Evolutionary conservation across 768 basidiomycete species (phyloP), one percentile per base, ranked within the genome.

Genomic region (Coprinopsis marcescibilis): DNA sequence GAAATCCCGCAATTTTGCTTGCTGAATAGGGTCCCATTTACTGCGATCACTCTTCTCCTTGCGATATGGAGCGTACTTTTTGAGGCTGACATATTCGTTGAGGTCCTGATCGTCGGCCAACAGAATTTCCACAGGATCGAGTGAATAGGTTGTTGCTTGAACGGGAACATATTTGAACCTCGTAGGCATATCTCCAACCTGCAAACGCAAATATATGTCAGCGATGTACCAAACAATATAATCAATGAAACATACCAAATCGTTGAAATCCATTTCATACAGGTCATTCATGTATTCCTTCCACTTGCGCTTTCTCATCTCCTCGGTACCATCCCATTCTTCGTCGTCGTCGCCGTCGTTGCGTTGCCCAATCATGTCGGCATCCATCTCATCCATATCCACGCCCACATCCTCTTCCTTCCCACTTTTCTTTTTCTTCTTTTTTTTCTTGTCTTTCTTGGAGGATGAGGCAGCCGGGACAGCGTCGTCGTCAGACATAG

Each of bases 271-370:
- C 14, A 98, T 72, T 27, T 75, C 83, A 60, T 93, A 85, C 33
- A 98, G 71, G 62, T 92, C 89, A 51, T 92, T 86, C 86, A 97
- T 87, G 57, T 94, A 90, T 58, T 89, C 74, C 45, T 94, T 81
- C 49, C 93, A 63, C 57, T 85, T 85, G 42, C 75, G 71, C 64
- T 92, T 91, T 44, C 89, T 77, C 79, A 89, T 89, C 58, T 88
- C 89, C 58, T 94, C 89, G n/a, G 88, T 90, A 1, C 87, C 88
- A 55, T 83, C 82, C 83, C 87, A 89, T 52, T 88, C 86, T 15
- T 80, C 81, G 4, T 76, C 79, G 29, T 77, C 71, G 10, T 69
- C 72, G 7, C 71, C 69, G 13, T 60, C 62, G 11, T 42, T 53
- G 15, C 34, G 23, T 15, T 39, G 32, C 6, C 11, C 30, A 24